These are phyloP conservation scores for Calonectria pseudoreteaudii DNA, from an alignment of 2,329 filamentous ascomycete genomes.

Conservation along the genomic window DNA sequence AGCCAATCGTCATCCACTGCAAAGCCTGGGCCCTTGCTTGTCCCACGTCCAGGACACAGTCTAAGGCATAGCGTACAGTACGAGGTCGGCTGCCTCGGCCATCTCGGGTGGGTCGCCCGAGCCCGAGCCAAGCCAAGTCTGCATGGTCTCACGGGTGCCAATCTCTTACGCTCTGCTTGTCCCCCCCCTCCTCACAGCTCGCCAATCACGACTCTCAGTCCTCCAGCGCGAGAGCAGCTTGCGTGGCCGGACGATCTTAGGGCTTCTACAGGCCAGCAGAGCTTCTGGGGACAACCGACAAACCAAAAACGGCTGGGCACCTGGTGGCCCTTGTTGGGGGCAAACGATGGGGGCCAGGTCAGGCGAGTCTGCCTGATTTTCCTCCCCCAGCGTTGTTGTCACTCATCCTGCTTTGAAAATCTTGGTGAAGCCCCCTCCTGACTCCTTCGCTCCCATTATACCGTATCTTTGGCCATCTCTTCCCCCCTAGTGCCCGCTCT, in stretches of 20 bases:
- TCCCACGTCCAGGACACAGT: constrained; percentile 26
- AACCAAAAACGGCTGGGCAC: background rate
- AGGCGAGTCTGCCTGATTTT: constrained; percentile 37
- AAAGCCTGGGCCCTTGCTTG: constrained; percentile 25
- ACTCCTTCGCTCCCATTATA: constrained; percentile 43
- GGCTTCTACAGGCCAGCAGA: constrained; percentile 9
- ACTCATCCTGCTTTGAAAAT: constrained; percentile 45
- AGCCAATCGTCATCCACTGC: constrained; percentile 29
- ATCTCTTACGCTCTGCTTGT: constrained; percentile 31
- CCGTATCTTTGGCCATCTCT: constrained; percentile 32
- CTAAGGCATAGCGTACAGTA: background rate
- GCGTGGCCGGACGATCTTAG: background rate
- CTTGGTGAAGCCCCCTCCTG: constrained; percentile 43
- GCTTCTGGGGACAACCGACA: background rate
- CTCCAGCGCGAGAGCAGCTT: background rate
- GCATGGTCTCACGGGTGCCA: constrained; percentile 38
- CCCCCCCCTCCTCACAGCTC: background rate
- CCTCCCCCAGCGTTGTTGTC: constrained; percentile 34
- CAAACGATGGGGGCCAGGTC: constrained; percentile 21
- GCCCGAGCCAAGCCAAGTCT: constrained; percentile 9
- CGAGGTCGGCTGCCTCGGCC: constrained; percentile 28
- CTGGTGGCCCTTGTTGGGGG: constrained; percentile 12
- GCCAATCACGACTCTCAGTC: constrained; percentile 12
- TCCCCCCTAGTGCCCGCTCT: constrained; percentile 36
- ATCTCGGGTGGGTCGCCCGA: constrained; percentile 31